phyloP scores from a whole-genome alignment of 306 rosid species.

The Trifolium subterraneum region DNA sequence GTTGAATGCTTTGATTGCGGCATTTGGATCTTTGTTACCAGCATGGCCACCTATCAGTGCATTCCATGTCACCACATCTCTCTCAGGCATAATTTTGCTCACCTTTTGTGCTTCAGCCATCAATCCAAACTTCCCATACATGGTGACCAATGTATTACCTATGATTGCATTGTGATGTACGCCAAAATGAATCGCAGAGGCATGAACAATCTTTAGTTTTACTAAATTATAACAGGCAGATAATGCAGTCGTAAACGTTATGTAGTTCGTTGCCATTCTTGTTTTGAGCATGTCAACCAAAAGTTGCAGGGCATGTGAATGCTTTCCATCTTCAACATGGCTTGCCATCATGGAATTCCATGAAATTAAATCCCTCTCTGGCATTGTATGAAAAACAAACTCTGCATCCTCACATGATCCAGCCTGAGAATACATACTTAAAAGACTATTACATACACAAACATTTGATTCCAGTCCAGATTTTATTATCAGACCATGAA shows the following conservation, averaged over 20 bases:
- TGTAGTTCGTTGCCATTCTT: constrained; percentile 53
- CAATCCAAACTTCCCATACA: constrained; percentile 76
- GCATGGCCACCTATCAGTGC: constrained; percentile 81
- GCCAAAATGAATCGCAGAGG: constrained; percentile 58
- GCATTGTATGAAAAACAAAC: constrained; percentile 68
- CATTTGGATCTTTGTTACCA: constrained; percentile 68
- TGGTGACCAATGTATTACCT: constrained; percentile 78
- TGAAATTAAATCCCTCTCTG: constrained; percentile 77
- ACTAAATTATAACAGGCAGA: constrained; percentile 71
- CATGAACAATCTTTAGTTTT: constrained; percentile 67
- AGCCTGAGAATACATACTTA: constrained; percentile 80
- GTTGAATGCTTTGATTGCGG: constrained; percentile 66
- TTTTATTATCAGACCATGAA: constrained; percentile 71
- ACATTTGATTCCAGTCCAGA: constrained; percentile 70
- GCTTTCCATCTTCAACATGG: constrained; percentile 67
- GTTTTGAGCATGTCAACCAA: constrained; percentile 63
- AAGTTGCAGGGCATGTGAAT: constrained; percentile 52
- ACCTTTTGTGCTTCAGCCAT: constrained; percentile 59
- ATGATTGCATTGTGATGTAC: constrained; percentile 59
- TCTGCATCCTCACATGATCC: constrained; percentile 70
- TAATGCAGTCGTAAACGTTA: constrained; percentile 76
- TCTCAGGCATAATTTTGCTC: constrained; percentile 58
- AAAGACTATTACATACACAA: constrained; percentile 75
- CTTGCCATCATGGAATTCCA: constrained; percentile 94
- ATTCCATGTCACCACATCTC: constrained; percentile 89